A percentile compares a stretch with the other conserved stretches of the same genome.
phyloP scores from a whole-genome alignment of 257 asterid species.

The Solanum gandarillasii region DNA sequence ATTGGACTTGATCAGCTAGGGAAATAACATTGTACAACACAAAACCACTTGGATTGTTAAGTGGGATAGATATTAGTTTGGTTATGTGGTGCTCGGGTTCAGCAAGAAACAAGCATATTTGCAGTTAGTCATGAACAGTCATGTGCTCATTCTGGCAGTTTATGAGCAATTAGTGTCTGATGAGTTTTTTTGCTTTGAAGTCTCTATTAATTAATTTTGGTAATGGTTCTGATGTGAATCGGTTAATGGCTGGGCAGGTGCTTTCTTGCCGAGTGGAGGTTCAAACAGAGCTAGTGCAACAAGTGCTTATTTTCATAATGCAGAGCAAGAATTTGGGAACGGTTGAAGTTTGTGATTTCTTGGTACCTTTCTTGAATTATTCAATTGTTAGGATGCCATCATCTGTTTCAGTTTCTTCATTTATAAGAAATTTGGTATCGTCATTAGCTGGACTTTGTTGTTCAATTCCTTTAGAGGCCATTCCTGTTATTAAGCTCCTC shows the following conservation, averaged over 20 bases:
- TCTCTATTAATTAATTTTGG: background rate
- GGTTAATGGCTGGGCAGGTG: conserved; percentile 30
- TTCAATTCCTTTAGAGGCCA: conserved; percentile 58
- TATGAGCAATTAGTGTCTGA: background rate
- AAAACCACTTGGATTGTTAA: background rate
- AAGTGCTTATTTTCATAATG: conserved; percentile 48
- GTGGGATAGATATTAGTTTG: background rate
- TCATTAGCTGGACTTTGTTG: conserved; percentile 63
- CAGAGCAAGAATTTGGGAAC: conserved; percentile 59
- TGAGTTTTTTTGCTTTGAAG: background rate
- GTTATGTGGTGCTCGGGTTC: background rate
- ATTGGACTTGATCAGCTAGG: background rate
- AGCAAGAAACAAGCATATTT: background rate
- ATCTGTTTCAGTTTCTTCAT: conserved; percentile 27
- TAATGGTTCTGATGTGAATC: background rate
- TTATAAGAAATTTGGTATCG: conserved; percentile 45
- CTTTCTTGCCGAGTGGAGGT: conserved; percentile 58
- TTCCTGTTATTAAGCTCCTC: conserved; percentile 58
- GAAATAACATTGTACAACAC: background rate
- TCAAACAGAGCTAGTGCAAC: conserved; percentile 66
- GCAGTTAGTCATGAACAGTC: background rate
- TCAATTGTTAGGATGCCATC: conserved; percentile 39
- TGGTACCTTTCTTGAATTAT: conserved; percentile 72
- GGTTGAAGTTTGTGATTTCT: conserved; percentile 65
- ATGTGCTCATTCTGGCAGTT: background rate